These are phyloP conservation scores for Echium plantagineum DNA, from an alignment of 257 asterid genomes.

Conservation along the genomic window DNA sequence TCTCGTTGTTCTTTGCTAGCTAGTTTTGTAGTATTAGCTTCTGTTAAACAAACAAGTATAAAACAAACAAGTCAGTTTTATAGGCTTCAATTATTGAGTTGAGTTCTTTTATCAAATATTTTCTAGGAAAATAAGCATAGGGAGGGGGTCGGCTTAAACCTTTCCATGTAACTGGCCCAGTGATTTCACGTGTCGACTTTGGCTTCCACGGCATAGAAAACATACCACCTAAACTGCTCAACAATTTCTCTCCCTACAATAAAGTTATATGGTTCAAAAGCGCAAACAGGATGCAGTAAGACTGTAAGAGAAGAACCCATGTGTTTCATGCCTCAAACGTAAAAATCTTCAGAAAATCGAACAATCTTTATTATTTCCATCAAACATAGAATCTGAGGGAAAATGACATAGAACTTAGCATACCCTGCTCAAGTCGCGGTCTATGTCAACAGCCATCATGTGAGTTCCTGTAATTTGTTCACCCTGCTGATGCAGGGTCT, in stretches of 20 bases:
- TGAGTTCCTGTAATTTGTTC: constrained; percentile 86
- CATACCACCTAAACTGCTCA: constrained; percentile 93
- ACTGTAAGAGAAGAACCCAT: too few species aligned
- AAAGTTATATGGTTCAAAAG: too few species aligned
- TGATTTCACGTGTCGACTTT: constrained; percentile 54
- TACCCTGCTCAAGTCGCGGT: constrained; percentile 90
- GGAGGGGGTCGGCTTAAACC: constrained; percentile 19
- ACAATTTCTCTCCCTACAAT: constrained; percentile 83
- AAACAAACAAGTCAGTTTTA: not conserved
- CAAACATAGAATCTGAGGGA: not conserved
- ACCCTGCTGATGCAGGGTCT: constrained; percentile 87
- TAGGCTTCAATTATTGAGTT: not conserved
- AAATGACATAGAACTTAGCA: constrained; percentile 1
- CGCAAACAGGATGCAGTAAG: not conserved
- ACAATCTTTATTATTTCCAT: too few species aligned
- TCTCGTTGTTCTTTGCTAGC: not conserved
- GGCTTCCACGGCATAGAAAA: constrained; percentile 96
- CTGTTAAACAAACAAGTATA: not conserved
- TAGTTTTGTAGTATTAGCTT: not conserved
- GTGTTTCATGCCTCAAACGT: too few species aligned
- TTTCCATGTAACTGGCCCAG: constrained; percentile 54
- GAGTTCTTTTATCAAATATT: not conserved
- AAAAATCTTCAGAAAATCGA: too few species aligned
- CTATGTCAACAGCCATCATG: constrained; percentile 75
- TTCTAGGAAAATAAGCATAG: too few species aligned